Conservation (phyloP, 305 asterid species). For the Fraxinus nigra region DNA sequence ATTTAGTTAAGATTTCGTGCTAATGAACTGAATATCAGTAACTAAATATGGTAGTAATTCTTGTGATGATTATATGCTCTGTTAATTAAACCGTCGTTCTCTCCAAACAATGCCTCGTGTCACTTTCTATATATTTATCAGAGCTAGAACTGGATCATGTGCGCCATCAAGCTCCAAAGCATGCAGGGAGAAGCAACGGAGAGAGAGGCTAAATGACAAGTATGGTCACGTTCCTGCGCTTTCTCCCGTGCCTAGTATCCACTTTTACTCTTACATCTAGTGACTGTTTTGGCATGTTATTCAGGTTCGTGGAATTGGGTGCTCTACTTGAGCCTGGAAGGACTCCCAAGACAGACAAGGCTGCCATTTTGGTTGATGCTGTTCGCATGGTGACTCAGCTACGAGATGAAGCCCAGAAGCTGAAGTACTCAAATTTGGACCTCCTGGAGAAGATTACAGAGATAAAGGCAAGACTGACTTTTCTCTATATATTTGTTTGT, state of each 20-base stretch:
- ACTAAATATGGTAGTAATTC: background rate
- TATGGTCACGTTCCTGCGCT: conserved; percentile 27
- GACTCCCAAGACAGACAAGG: conserved; percentile 87
- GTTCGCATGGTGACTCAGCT: conserved; percentile 82
- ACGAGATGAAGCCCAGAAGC: conserved; percentile 73
- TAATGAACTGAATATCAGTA: background rate
- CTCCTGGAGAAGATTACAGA: conserved; percentile 85
- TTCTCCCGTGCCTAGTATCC: background rate
- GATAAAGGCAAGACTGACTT: conserved; percentile 57
- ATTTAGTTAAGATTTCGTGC: background rate
- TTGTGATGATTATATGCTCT: background rate
- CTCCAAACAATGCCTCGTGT: background rate
- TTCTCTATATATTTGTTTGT: background rate
- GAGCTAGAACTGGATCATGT: conserved; percentile 64
- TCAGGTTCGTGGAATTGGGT: conserved; percentile 78
- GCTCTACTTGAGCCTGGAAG: conserved; percentile 92
- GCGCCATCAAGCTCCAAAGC: conserved; percentile 83
- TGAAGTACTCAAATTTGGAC: conserved; percentile 67
- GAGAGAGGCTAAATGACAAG: conserved; percentile 93
- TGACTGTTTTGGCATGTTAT: conserved; percentile 14
- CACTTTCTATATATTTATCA: conserved; percentile 30
- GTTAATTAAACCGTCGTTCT: background rate
- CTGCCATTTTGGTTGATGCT: conserved; percentile 85
- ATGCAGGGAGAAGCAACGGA: conserved; percentile 84
- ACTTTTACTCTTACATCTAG: conserved; percentile 1